Base-by-base conservation (phyloP, 2,329 filamentous ascomycete species). In the Coniochaeta hoffmannii region DNA sequence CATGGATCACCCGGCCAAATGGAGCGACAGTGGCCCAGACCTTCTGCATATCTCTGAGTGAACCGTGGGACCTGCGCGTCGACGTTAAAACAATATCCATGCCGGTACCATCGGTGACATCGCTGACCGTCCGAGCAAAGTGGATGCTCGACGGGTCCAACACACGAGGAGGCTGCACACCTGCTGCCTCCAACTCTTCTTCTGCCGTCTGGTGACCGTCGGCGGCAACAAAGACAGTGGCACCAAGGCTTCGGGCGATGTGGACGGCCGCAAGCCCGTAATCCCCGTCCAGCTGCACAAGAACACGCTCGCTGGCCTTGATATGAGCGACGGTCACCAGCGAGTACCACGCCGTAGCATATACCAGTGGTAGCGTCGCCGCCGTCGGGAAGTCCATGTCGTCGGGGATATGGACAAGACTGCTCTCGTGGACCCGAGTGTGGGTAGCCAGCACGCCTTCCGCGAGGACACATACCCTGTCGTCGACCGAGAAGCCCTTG, bases 221-320 rank as follows among this genome's bases (percentile, higher is more conserved):
- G 10, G 53, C 15, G 61, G 51, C 15, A 63, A 57, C 4, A 54
- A 60, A 36, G 54, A 64, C 5, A 7, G 26, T 58, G 6, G 59
- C 61, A 1, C 61, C 59, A 1, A 62, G 56, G 12, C 54, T 31
- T 11, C 49, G 52, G 5, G 59, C 59, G 15, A 65, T 54, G 19
- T 62, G 53, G 12, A 62, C 38, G 2, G 62, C 62, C 0, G 59
- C 62, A 9, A 63, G 31, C 4, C 63, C 61, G 6, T 50, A 14
- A 35, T 60, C 59, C 6, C 57, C 61, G 2, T 61, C 57, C 14
- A 61, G 54, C 51, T 64, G 62, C 19, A 65, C 57, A 10, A 65
- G 57, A 8, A 65, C 54, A 2, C 50, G 54, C 32, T 64, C 60
- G 17, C 62, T 58, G 2, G 50, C 34, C 1, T 53, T 44, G 28